phyloP scores from a whole-genome alignment of 257 asterid species.

The Thymus quinquecostatus region DNA sequence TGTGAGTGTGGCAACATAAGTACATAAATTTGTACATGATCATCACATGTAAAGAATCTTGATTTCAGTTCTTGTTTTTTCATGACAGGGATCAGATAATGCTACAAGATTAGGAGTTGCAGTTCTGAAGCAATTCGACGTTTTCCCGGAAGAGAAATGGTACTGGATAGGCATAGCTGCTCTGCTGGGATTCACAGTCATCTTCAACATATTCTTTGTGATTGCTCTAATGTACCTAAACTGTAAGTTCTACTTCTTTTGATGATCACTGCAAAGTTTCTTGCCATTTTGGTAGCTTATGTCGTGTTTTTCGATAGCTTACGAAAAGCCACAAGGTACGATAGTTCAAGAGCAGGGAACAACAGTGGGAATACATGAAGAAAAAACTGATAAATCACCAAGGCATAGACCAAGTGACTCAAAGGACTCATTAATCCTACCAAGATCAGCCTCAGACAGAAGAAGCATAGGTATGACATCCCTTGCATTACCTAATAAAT shows the following conservation, averaged over 20 bases:
- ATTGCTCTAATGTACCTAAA: conserved; percentile 57
- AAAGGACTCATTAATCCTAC: conserved; percentile 36
- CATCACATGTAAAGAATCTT: not conserved
- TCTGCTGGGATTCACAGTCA: conserved; percentile 50
- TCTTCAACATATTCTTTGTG: conserved; percentile 59
- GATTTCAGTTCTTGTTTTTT: not conserved
- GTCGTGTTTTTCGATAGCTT: conserved; percentile 40
- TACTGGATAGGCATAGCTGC: conserved; percentile 69
- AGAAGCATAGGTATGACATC: conserved; percentile 38
- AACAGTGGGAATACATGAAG: conserved; percentile 40
- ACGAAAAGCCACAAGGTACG: conserved; percentile 52
- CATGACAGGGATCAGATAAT: conserved; percentile 43
- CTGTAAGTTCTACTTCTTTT: conserved; percentile 45
- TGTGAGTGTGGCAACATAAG: conserved; percentile 41
- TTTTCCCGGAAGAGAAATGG: conserved; percentile 54
- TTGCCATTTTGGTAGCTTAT: not conserved
- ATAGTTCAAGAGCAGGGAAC: conserved; percentile 56
- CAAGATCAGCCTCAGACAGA: conserved; percentile 35
- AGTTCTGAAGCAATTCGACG: conserved; percentile 46
- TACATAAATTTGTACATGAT: not conserved
- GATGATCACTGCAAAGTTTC: not conserved
- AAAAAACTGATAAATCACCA: conserved; percentile 29
- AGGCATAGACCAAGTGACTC: not conserved
- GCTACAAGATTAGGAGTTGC: conserved; percentile 46
- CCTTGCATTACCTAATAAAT: not conserved